A percentile compares a stretch with the other conserved stretches of the same genome.
These are phyloP conservation scores for Limonium bicolor DNA, from an alignment of 148 eudicot species.

Conservation along the genomic window DNA sequence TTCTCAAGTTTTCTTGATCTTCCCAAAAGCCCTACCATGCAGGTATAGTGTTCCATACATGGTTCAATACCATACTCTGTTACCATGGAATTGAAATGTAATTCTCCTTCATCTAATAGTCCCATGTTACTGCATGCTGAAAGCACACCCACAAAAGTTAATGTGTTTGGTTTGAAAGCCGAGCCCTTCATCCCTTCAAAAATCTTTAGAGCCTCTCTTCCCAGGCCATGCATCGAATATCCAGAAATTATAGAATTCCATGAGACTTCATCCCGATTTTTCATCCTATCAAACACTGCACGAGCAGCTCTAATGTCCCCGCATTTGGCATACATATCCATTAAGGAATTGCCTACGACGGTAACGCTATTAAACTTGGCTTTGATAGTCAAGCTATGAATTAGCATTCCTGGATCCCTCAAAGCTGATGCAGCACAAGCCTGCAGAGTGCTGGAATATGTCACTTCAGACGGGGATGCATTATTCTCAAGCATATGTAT, in stretches of 20 bases:
- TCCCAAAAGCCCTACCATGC: slow-evolving; percentile 78
- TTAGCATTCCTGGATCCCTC: slow-evolving; percentile 51
- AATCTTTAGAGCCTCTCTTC: slow-evolving; percentile 42
- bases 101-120: slow-evolving; percentile 44
- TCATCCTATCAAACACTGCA: slow-evolving; percentile 46
- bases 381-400: slow-evolving; percentile 62
- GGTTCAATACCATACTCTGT: slow-evolving; percentile 49
- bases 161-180: slow-evolving; percentile 31
- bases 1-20: slow-evolving; percentile 56
- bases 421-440: slow-evolving; percentile 70
- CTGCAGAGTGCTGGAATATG: slow-evolving; percentile 64
- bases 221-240: slow-evolving; percentile 79
- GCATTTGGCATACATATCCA: slow-evolving; percentile 88
- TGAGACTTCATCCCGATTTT: slow-evolving; percentile 49
- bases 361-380: slow-evolving; percentile 34
- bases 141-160: slow-evolving; percentile 68
- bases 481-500: slow-evolving; percentile 40
- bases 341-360: slow-evolving; percentile 57
- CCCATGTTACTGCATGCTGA: slow-evolving; percentile 88
- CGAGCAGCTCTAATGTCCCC: slow-evolving; percentile 73
- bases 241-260: slow-evolving; percentile 79
- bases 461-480: slow-evolving; percentile 50
- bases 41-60: slow-evolving; percentile 77
- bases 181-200: slow-evolving; percentile 45
- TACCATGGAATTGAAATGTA: slow-evolving; percentile 46